Evolutionary conservation across 441 rosid genomes (phyloP).

Genomic region (Brassica balearica): DNA sequence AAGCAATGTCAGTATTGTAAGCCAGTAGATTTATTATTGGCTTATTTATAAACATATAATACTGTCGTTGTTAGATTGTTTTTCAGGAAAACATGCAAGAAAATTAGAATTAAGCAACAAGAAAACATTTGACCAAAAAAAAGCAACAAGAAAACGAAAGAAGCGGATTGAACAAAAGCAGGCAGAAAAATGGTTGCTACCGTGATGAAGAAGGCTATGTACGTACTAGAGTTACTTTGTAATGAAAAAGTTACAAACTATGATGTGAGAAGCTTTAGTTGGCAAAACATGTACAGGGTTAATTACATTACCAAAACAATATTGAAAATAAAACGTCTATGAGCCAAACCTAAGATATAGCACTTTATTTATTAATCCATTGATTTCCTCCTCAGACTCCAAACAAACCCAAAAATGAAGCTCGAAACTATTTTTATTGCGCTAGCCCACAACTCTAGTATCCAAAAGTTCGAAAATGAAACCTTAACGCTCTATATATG

Average conservation of each 20-base stretch:
- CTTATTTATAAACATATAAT: neutral
- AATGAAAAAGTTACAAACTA: neutral
- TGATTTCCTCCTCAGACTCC: neutral
- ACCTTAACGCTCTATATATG: neutral
- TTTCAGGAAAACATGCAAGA: constrained; percentile 7
- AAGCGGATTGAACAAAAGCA: neutral
- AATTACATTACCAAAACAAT: no score
- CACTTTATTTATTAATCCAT: neutral
- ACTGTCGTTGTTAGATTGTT: neutral
- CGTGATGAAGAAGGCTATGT: neutral
- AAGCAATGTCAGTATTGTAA: neutral
- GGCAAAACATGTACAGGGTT: neutral
- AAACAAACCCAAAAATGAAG: neutral
- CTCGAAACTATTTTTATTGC: neutral
- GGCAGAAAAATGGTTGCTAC: neutral
- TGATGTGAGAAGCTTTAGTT: neutral
- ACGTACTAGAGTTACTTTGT: neutral
- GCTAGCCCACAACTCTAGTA: no score
- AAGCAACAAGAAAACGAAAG: neutral
- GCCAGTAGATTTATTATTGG: neutral
- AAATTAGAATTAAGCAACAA: neutral
- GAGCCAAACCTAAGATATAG: neutral
- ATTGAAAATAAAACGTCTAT: no score
- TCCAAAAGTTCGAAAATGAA: neutral
- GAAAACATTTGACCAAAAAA: neutral